phyloP scores from a whole-genome alignment of 2,329 filamentous ascomycete genomes.

The Colletotrichum gigasporum region DNA sequence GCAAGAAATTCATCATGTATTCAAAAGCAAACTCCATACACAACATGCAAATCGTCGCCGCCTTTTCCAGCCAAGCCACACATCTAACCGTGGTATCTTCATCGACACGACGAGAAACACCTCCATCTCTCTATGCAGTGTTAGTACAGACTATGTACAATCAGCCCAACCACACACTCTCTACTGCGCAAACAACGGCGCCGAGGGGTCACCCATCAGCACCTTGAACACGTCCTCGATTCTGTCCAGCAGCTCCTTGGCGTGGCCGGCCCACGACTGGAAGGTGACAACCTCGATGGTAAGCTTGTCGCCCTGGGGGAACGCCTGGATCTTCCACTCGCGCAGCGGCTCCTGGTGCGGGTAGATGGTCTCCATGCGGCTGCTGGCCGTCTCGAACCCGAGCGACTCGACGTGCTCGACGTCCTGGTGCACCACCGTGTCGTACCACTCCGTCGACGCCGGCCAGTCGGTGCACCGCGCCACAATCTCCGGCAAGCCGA shows the following conservation, averaged over 20 bases:
- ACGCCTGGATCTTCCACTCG: slow-evolving; percentile 71
- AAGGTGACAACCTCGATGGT: slow-evolving; percentile 70
- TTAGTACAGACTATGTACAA: neutral
- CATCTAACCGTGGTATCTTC: neutral
- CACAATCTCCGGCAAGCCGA: slow-evolving; percentile 64
- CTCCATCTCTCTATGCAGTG: neutral
- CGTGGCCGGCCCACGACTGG: slow-evolving; percentile 62
- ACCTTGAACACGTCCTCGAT: slow-evolving; percentile 51
- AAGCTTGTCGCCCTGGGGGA: slow-evolving; percentile 59
- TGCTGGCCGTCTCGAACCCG: slow-evolving; percentile 44
- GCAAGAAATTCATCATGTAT: neutral
- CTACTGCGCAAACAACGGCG: slow-evolving; percentile 39
- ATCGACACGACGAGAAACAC: neutral
- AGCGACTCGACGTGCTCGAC: slow-evolving; percentile 69
- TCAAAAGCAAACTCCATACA: slow-evolving; percentile 1
- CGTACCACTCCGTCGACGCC: slow-evolving; percentile 54
- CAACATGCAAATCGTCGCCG: neutral
- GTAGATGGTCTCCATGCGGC: slow-evolving; percentile 65
- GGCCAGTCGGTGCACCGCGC: slow-evolving; percentile 57
- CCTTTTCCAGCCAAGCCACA: neutral
- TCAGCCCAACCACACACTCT: too few species aligned
- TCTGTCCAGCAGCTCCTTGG: slow-evolving; percentile 60
- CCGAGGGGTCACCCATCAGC: slow-evolving; percentile 47
- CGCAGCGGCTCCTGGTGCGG: slow-evolving; percentile 64
- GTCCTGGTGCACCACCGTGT: slow-evolving; percentile 68